Evolutionary conservation across 192 early-diverging fungal species (phyloP).

Genomic region (Coemansia sp.): DNA sequence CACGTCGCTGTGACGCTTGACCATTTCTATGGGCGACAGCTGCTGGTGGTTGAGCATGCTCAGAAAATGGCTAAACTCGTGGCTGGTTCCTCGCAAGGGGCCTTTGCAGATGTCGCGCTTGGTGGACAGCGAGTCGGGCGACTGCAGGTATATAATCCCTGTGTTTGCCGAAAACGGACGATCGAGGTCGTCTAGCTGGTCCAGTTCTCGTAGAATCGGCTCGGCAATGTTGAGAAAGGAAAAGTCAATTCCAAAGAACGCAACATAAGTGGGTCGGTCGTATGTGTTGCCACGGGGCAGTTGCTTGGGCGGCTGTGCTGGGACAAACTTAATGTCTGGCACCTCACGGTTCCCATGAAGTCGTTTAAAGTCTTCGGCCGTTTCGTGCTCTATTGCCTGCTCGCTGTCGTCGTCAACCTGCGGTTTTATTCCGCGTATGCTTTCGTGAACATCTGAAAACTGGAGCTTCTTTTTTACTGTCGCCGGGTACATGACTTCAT

Average conservation of each 20-base stretch:
- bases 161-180: constrained; percentile 35
- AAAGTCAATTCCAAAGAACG: constrained; percentile 15
- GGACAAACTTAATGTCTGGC: constrained; percentile 25
- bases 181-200: constrained; percentile 37
- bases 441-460: constrained; percentile 6
- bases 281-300: constrained; percentile 17
- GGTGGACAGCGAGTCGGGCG: constrained; percentile 28
- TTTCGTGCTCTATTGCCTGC: constrained; percentile 12
- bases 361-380: constrained; percentile 13
- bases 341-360: constrained; percentile 11
- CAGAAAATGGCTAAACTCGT: constrained; percentile 34
- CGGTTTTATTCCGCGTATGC: not conserved
- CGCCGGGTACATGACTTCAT: not conserved
- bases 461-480: constrained; percentile 3
- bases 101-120: constrained; percentile 32
- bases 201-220: constrained; percentile 29
- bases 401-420: constrained; percentile 34
- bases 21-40: constrained; percentile 16
- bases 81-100: constrained; percentile 31
- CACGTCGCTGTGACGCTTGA: constrained; percentile 20
- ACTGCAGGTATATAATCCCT: constrained; percentile 41
- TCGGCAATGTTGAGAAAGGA: constrained; percentile 15
- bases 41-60: constrained; percentile 16
- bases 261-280: constrained; percentile 11
- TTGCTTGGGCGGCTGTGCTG: constrained; percentile 5